Evolutionary conservation across 2,329 filamentous ascomycete genomes (phyloP), one percentile per base, ranked within the genome.

Genomic region (Aureobasidium sp.): DNA sequence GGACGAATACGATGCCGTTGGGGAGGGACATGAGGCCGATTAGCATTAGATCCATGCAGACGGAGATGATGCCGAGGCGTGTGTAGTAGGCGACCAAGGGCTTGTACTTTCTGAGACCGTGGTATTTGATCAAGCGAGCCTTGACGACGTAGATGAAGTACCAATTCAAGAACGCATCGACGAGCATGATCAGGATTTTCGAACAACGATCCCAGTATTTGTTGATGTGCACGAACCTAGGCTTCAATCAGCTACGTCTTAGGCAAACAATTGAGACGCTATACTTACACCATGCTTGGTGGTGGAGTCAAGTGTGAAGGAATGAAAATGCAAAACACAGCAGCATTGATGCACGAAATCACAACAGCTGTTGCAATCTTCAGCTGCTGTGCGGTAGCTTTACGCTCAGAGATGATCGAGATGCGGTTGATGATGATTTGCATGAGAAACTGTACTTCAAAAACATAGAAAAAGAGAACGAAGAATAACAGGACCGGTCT

Each of bases 91-190:
- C 65, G 2, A 77, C 70, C 0, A 79, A 67, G 3, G 70, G 70
- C 55, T 72, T 68, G 60, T 79, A 79, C 56, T 79, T 79, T 8
- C 69, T 69, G 3, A 79, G 64, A 1, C 73, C 73, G 41, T 77
- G 73, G 12, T 50, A 35, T 32, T 70, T 66, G 8, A 78, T 65
- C 0, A 79, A 69, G 3, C 74, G 69, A 4, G 65, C 63, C 57
- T 75, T 72, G 25, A 78, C 75, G 4, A 62, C 69, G 58, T 59
- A 70, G 48, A 70, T 56, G 58, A 70, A 70, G 34, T 70, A 70
- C 61, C 63, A 68, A 38, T 71, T 71, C 6, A 71, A 62, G 3
- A 50, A 40, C 3, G 63, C 67, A 40, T 71, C 69, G n/a, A 68
- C 64, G 10, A 68, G 21, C 4, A 70, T 64, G 45, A 69, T 69